Base-by-base conservation (phyloP, 495 filamentous ascomycete genomes). In the Hyaloscypha finlandica region DNA sequence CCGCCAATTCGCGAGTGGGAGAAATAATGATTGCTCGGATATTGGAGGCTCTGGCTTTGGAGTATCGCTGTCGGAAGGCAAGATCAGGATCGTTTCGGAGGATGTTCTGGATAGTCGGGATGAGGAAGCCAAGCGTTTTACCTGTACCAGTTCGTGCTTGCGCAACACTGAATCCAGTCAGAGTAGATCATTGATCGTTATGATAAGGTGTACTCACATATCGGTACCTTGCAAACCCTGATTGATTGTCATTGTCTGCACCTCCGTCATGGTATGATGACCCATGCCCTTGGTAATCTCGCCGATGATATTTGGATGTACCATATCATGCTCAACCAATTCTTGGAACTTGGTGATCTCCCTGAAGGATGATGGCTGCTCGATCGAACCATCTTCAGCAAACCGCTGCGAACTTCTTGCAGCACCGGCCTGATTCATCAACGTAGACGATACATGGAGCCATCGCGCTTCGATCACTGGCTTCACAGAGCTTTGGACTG, bases 11-110 rank as follows among this genome's bases (percentile, higher is more conserved):
- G 65, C 95, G 87, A 22, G 95, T 99, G 9, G 95, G 95, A 0
- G 96, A 98, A 67, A 99, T 87, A 74, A 99, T 88, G 53, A 99
- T 88, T 31, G 92, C 89, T 63, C 93, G 88, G 67, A 97, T 93
- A 74, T 97, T 92, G 37, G 83, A 75, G 1, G 86, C 75, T 4
- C 76, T 74, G 11, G 84, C 76, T 39, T 68, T 56, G 4, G 19
- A 75, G 55, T 33, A 71, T 62, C 75, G 69, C 12, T 68, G n/a
- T 35, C 68, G 59, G 16, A 59, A 59, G 39, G 79, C 81, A 29
- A 85, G 77, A 0, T 78, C 73, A 16, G 89, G 86, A 68, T 90
- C 83, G 19, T 80, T 77, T n/a, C 68, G 72, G 33, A 94, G 75
- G 42, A 96, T 86, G 56, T 86, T 88, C 70, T 96, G 89, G 61